Base-by-base conservation (phyloP, 2,329 filamentous ascomycete species). In the Ophiostoma triangulosporum region DNA sequence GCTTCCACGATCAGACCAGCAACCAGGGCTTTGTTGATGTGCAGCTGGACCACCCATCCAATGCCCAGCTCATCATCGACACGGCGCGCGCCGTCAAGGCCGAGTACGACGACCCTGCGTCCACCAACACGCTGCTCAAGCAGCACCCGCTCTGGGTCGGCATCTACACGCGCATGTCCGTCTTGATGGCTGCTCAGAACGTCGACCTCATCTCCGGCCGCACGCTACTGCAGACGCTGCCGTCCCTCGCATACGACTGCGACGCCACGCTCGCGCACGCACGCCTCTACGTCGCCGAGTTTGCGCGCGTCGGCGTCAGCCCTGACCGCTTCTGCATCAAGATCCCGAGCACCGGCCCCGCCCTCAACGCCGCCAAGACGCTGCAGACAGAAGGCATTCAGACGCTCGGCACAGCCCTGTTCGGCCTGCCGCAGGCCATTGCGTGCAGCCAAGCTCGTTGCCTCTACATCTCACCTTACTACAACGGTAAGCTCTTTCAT, bases 241-340 rank as follows among this genome's bases (percentile, higher is more conserved):
- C 72, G 0, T 70, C 68, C 24, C 65, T 72, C 29, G 72, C 71
- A 3, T 75, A 75, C 57, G 65, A 73, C 55, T 67, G 62, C 3
- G 63, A 71, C 46, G 65, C 64, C 24, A 73, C 73, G 1, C 60
- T 76, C 22, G 67, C 68, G 27, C 72, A 76, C 56, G 72, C 70
- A 1, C 69, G 67, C 1, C 62, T 71, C 0, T 76, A 74, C 58
- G 73, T 70, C 43, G 57, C 60, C 4, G 73, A 76, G 59, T 74
- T 76, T 52, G 66, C 66, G 5, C 65, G 63, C 4, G 69, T 65
- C 2, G 71, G 72, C 1, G 70, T 76, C 45, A 57, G 66, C 3
- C 66, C 70, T 17, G 70, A 73, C 54, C 66, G 70, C 11, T 74
- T 70, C 59, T 72, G 69, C 58, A 74, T 76, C 66, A 76, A 76